These are phyloP conservation scores for Phytophthora fragariae DNA, from an alignment of 352 stramenopile genomes.

Conservation along the genomic window DNA sequence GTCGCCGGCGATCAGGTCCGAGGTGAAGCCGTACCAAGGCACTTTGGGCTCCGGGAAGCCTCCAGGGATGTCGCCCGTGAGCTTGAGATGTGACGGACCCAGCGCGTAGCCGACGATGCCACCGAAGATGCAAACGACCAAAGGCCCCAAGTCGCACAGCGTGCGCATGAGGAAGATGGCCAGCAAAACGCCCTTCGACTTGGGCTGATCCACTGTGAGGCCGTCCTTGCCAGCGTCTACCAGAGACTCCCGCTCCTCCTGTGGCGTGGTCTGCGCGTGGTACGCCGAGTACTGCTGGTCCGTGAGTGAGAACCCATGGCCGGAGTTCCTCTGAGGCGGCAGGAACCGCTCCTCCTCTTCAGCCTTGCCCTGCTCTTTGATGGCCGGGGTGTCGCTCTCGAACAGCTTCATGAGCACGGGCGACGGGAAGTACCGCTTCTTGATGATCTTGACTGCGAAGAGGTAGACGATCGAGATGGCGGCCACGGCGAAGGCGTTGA, in stretches of 20 bases:
- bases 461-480: conserved; percentile 9
- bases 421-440: conserved; percentile 12
- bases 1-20: conserved; percentile 8
- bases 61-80: conserved; percentile 12
- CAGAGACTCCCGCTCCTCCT: conserved; percentile 7
- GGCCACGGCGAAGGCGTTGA: conserved; percentile 10
- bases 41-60: conserved; percentile 17
- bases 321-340: conserved; percentile 1
- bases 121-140: conserved; percentile 18
- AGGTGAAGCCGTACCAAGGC: conserved; percentile 21
- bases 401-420: conserved; percentile 16
- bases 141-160: conserved; percentile 6
- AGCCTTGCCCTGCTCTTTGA: conserved; percentile 5
- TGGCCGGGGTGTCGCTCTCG: conserved; percentile 4
- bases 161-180: conserved; percentile 19
- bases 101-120: conserved; percentile 13
- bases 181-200: conserved; percentile 1
- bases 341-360: conserved; percentile 16
- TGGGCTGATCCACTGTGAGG: conserved; percentile 1
- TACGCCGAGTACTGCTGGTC: conserved; percentile 15
- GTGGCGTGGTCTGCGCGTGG: conserved; percentile 4
- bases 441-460: conserved; percentile 13
- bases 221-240: conserved; percentile 1
- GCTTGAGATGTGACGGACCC: conserved; percentile 12
- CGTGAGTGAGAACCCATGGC: conserved; percentile 13